phyloP scores from a whole-genome alignment of 768 basidiomycete species.

The Tricholoma saponaceum region DNA sequence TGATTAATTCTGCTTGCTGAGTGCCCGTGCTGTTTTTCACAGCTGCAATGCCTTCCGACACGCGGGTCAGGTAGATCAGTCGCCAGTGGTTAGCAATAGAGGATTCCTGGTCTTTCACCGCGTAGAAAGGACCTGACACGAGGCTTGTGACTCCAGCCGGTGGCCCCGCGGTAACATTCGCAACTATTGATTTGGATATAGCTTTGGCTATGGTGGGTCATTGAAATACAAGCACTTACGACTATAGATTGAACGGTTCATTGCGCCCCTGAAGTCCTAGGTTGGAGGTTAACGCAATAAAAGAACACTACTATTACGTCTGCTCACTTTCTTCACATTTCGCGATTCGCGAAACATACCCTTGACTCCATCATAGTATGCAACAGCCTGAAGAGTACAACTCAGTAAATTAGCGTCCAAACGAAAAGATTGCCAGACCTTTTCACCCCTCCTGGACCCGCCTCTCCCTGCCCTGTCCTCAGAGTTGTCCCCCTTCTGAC shows the following conservation, averaged over 20 bases:
- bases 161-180: slow-evolving; percentile 28
- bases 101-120: slow-evolving; percentile 33
- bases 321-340: background rate
- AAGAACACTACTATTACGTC: background rate
- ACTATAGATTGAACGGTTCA: slow-evolving; percentile 32
- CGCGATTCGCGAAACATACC: slow-evolving; percentile 29
- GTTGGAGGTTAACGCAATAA: background rate
- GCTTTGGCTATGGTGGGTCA: background rate
- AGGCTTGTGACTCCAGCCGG: slow-evolving; percentile 32
- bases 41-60: slow-evolving; percentile 36
- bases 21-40: slow-evolving; percentile 28
- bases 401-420: background rate
- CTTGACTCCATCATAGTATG: slow-evolving; percentile 34
- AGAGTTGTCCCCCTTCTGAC: slow-evolving; percentile 2
- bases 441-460: slow-evolving; percentile 36
- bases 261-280: slow-evolving; percentile 29
- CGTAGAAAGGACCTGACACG: slow-evolving; percentile 31
- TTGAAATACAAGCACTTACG: slow-evolving; percentile 19
- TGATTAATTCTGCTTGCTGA: slow-evolving; percentile 29
- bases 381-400: slow-evolving; percentile 2
- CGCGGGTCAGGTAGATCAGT: slow-evolving; percentile 23
- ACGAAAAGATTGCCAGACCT: slow-evolving; percentile 13
- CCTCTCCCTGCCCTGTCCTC: slow-evolving; percentile 32
- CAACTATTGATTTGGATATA: slow-evolving; percentile 16
- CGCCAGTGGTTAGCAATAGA: slow-evolving; percentile 10